phyloP scores from a whole-genome alignment of 495 filamentous ascomycete genomes.

The Aspergillus haitiensis region DNA sequence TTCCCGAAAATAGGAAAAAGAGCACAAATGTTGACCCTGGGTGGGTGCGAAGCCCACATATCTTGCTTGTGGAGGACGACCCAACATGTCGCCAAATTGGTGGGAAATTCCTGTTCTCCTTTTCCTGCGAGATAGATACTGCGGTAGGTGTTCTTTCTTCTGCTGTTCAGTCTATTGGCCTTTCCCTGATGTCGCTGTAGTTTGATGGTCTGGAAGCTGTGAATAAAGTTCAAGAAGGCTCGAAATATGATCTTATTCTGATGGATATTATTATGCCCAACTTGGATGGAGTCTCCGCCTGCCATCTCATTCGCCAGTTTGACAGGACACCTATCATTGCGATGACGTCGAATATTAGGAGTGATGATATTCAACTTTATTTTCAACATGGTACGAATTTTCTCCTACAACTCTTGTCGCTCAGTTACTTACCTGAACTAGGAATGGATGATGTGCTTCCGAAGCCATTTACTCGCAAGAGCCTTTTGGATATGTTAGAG shows the following conservation, averaged over 20 bases:
- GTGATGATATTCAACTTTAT: slow-evolving; percentile 95
- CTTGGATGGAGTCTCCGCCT: slow-evolving; percentile 91
- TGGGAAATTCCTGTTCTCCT: slow-evolving; percentile 86
- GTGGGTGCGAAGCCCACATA: slow-evolving; percentile 80
- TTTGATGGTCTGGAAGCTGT: slow-evolving; percentile 91
- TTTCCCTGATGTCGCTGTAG: slow-evolving; percentile 45
- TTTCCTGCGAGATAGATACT: slow-evolving; percentile 85
- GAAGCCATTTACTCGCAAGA: slow-evolving; percentile 96
- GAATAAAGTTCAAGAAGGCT: slow-evolving; percentile 79
- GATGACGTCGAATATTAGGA: slow-evolving; percentile 98
- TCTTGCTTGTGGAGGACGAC: slow-evolving; percentile 95
- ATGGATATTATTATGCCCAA: slow-evolving; percentile 99
- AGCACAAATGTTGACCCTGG: slow-evolving; percentile 68
- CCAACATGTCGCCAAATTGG: slow-evolving; percentile 91
- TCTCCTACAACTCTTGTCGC: background rate
- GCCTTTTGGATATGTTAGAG: slow-evolving; percentile 84
- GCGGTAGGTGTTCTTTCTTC: slow-evolving; percentile 76
- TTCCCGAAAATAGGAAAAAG: slow-evolving; percentile 63
- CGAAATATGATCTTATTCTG: slow-evolving; percentile 87
- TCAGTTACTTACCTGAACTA: slow-evolving; percentile 35
- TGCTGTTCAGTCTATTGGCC: background rate
- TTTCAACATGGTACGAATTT: slow-evolving; percentile 82
- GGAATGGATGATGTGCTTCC: slow-evolving; percentile 99
- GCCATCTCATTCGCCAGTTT: slow-evolving; percentile 88
- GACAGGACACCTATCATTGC: slow-evolving; percentile 89